Evolutionary conservation across 306 rosid genomes (phyloP).

Genomic region (Macrotyloma uniflorum): DNA sequence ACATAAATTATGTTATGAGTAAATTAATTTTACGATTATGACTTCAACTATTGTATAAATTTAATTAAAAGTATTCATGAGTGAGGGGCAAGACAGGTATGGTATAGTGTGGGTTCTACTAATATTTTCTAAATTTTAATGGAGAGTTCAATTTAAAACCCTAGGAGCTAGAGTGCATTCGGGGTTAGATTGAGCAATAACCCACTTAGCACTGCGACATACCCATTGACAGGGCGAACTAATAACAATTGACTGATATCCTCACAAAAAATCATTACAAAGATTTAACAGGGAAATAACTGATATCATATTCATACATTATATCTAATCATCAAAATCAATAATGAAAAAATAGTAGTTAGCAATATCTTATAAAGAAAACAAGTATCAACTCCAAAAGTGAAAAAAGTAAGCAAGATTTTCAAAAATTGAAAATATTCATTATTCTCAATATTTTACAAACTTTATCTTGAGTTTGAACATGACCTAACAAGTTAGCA

Average conservation of each 20-base stretch:
- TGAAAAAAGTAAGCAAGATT: slow-evolving; percentile 8
- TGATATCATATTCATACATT: not conserved
- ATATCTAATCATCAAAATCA: not conserved
- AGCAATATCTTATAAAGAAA: not conserved
- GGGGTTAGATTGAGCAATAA: not conserved
- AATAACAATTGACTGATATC: not conserved
- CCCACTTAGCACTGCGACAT: not conserved
- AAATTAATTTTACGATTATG: not conserved
- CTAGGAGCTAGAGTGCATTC: not conserved
- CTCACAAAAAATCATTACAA: slow-evolving; percentile 4
- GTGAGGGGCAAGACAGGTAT: not conserved
- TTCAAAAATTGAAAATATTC: not conserved
- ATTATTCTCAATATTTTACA: not conserved
- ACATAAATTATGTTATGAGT: not conserved
- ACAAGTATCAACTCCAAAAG: not conserved
- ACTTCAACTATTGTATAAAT: not conserved
- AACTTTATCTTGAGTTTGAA: not conserved
- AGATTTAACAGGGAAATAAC: not conserved
- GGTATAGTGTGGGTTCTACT: not conserved
- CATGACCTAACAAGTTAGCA: not conserved
- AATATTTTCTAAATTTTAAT: not conserved
- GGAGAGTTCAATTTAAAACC: not conserved
- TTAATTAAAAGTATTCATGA: not conserved
- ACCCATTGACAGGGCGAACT: not conserved
- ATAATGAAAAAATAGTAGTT: not conserved